Percentiles rank a stretch among this genome's conserved stretches.
Conservation (phyloP, 2,329 filamentous ascomycete species). For the Elsinoe batatas region DNA sequence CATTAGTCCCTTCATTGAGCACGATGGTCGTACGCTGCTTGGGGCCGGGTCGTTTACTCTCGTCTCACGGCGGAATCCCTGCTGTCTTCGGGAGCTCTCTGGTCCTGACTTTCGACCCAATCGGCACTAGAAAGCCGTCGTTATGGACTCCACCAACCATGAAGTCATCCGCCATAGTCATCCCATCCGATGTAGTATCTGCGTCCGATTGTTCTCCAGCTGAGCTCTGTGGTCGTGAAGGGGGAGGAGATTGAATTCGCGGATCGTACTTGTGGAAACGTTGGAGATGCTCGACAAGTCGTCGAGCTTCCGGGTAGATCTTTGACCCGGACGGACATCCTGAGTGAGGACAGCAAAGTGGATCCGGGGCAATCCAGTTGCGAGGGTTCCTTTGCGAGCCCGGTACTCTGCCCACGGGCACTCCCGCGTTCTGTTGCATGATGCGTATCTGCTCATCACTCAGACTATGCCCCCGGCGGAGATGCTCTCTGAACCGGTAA, state of each 20-base stretch:
- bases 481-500: conserved; percentile 27
- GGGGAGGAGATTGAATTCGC: conserved; percentile 17
- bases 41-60: background rate
- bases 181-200: background rate
- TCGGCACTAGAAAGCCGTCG: conserved; percentile 51
- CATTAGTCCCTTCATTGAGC: no score
- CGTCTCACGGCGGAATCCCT: background rate
- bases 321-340: conserved; percentile 29
- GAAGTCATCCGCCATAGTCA: conserved; percentile 37
- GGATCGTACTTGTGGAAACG: conserved; percentile 36
- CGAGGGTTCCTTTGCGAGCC: conserved; percentile 8
- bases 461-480: conserved; percentile 24
- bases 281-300: conserved; percentile 36
- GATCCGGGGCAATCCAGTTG: conserved; percentile 15
- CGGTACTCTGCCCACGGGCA: background rate
- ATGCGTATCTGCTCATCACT: conserved; percentile 12
- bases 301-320: conserved; percentile 26
- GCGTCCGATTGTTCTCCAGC: background rate
- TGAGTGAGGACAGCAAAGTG: conserved; percentile 28
- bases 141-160: conserved; percentile 55
- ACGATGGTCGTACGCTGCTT: no score
- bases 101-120: conserved; percentile 3
- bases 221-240: background rate
- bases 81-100: conserved; percentile 5
- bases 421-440: background rate